phyloP scores from a whole-genome alignment of 1,139 yeast genomes.

The Scheffersomyces parashehatae region DNA sequence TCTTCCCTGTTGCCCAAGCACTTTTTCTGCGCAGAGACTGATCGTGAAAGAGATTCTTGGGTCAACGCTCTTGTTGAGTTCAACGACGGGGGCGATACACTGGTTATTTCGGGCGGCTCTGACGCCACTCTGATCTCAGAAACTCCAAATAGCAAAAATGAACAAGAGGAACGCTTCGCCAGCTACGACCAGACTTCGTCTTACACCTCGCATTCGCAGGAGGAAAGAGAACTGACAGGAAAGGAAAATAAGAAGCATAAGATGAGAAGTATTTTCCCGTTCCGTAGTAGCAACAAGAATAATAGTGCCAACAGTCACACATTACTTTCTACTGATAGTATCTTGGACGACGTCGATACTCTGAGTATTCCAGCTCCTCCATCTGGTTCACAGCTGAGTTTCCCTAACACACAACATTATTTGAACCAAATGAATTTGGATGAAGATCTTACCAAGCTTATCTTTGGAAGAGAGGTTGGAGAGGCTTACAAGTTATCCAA shows the following conservation, averaged over 20 bases:
- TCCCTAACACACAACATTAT: constrained; percentile 30
- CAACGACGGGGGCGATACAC: constrained; percentile 13
- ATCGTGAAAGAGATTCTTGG: constrained; percentile 81
- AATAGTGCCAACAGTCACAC: constrained; percentile 1
- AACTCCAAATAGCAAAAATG: background rate
- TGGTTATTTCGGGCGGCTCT: background rate
- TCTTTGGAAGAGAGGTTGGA: constrained; percentile 69
- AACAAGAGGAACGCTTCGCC: constrained; percentile 4
- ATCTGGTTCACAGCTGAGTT: background rate
- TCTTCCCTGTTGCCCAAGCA: constrained; percentile 58
- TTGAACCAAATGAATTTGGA: constrained; percentile 43
- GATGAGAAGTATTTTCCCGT: constrained; percentile 63
- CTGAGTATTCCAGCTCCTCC: constrained; percentile 2
- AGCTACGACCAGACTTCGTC: constrained; percentile 5
- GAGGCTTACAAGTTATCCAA: constrained; percentile 54
- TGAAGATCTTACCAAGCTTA: constrained; percentile 32
- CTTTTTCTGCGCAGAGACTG: constrained; percentile 81
- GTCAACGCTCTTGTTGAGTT: constrained; percentile 58
- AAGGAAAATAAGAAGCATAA: constrained; percentile 46
- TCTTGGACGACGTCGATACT: constrained; percentile 1
- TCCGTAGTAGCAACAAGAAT: constrained; percentile 34
- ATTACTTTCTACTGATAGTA: background rate
- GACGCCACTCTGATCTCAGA: background rate
- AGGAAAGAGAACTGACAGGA: constrained; percentile 5
- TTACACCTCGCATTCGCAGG: constrained; percentile 5